These are phyloP conservation scores for Fusarium subtropicale DNA, from an alignment of 2,329 filamentous ascomycete species.

Conservation along the genomic window DNA sequence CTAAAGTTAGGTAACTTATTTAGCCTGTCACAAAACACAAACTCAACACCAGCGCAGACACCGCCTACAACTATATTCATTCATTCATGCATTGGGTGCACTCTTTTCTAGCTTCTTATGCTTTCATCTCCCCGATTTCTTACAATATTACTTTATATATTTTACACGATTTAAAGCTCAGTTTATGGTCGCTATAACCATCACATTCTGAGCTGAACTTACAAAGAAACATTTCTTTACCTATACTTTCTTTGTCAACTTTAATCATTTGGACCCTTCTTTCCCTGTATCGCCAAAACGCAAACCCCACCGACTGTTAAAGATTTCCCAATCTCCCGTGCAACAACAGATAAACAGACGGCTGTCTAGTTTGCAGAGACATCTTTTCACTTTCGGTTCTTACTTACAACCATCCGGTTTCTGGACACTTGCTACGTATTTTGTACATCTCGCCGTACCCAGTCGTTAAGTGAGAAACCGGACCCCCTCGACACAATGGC, in stretches of 20 bases:
- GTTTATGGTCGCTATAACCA: neutral
- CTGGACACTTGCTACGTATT: neutral
- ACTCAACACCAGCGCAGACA: conserved; percentile 2
- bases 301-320: conserved; percentile 17
- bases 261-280: conserved; percentile 24
- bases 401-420: neutral
- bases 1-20: neutral
- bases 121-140: neutral
- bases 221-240: neutral
- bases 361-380: neutral
- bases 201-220: neutral
- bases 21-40: neutral
- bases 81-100: neutral
- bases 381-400: neutral
- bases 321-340: conserved; percentile 16
- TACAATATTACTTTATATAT: neutral
- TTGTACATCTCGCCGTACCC: neutral
- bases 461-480: neutral
- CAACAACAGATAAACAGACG: neutral
- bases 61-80: neutral
- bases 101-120: neutral
- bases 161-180: neutral
- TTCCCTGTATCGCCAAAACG: conserved; percentile 12
- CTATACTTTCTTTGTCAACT: neutral
- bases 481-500: conserved; percentile 20